phyloP scores from a whole-genome alignment of 495 filamentous ascomycete genomes.

The Aspergillus cristatus region DNA sequence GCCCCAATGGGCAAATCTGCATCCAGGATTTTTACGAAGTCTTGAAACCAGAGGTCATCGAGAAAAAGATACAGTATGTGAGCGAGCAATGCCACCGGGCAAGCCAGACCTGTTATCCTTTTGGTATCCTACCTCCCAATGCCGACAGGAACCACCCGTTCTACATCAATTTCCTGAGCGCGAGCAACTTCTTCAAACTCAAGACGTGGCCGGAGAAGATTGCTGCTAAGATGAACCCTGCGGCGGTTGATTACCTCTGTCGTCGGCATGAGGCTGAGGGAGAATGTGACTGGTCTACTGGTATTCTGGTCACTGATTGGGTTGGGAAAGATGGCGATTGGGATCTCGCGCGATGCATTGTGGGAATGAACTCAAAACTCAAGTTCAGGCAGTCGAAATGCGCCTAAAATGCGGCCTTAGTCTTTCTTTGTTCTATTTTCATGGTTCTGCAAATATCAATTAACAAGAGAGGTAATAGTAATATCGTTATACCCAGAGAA shows the following conservation, averaged over 20 bases:
- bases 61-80: slow-evolving; percentile 67
- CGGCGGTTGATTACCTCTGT: slow-evolving; percentile 71
- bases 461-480: slow-evolving; percentile 3
- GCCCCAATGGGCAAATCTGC: slow-evolving; percentile 64
- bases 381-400: slow-evolving; percentile 35
- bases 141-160: slow-evolving; percentile 49
- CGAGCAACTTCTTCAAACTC: slow-evolving; percentile 85
- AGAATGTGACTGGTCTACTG: slow-evolving; percentile 82
- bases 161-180: slow-evolving; percentile 85
- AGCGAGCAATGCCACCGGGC: slow-evolving; percentile 68
- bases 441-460: too few species aligned
- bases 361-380: slow-evolving; percentile 82
- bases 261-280: slow-evolving; percentile 52
- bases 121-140: slow-evolving; percentile 20
- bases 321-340: slow-evolving; percentile 85
- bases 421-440: too few species aligned
- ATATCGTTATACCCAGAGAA: too few species aligned
- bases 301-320: slow-evolving; percentile 89
- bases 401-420: neutral
- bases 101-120: slow-evolving; percentile 38
- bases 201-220: slow-evolving; percentile 91
- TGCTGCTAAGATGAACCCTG: slow-evolving; percentile 88
- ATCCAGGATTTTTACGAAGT: slow-evolving; percentile 97
- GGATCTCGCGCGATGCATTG: slow-evolving; percentile 82
- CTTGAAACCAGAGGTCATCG: slow-evolving; percentile 60